Conservation (phyloP, 805 yeast genomes). For the Saccharomyces mikatae region DNA sequence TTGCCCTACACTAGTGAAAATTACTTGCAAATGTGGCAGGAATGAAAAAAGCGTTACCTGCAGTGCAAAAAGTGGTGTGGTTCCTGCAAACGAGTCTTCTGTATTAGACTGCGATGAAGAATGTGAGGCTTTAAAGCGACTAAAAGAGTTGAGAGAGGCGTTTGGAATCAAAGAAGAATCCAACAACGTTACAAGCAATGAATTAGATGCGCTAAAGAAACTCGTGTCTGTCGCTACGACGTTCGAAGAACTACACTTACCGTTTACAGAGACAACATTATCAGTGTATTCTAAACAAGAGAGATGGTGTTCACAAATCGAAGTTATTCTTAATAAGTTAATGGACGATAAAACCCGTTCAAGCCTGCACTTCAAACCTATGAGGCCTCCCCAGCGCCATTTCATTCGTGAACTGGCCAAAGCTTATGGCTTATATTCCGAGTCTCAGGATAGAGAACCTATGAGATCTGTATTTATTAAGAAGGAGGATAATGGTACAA, state of each 20-base stretch:
- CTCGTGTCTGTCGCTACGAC: slow-evolving; percentile 19
- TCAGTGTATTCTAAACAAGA: slow-evolving; percentile 46
- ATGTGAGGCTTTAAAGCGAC: slow-evolving; percentile 56
- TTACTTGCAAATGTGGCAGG: slow-evolving; percentile 63
- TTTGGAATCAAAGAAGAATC: slow-evolving; percentile 33
- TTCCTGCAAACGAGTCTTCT: slow-evolving; percentile 31
- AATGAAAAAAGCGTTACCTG: slow-evolving; percentile 43
- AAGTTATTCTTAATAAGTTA: slow-evolving; percentile 43
- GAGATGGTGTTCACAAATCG: slow-evolving; percentile 64
- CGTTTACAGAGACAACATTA: slow-evolving; percentile 42
- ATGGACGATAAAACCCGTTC: slow-evolving; percentile 36
- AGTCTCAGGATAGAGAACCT: slow-evolving; percentile 79
- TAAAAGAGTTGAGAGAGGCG: slow-evolving; percentile 54
- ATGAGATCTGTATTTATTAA: slow-evolving; percentile 61
- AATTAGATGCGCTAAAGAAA: slow-evolving; percentile 13
- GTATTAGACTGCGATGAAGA: slow-evolving; percentile 58
- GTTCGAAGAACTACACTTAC: slow-evolving; percentile 24
- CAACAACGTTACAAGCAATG: slow-evolving; percentile 2
- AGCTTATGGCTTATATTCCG: slow-evolving; percentile 50
- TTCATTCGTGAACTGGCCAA: slow-evolving; percentile 65
- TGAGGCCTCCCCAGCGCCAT: slow-evolving; percentile 59
- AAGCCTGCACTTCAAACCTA: slow-evolving; percentile 58
- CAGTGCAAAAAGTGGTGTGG: slow-evolving; percentile 37
- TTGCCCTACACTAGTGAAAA: slow-evolving; percentile 43
- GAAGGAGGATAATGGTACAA: slow-evolving; percentile 24